Evolutionary conservation across 345 rosid species (phyloP).

Genomic region (Diplotaxis tenuifolia): DNA sequence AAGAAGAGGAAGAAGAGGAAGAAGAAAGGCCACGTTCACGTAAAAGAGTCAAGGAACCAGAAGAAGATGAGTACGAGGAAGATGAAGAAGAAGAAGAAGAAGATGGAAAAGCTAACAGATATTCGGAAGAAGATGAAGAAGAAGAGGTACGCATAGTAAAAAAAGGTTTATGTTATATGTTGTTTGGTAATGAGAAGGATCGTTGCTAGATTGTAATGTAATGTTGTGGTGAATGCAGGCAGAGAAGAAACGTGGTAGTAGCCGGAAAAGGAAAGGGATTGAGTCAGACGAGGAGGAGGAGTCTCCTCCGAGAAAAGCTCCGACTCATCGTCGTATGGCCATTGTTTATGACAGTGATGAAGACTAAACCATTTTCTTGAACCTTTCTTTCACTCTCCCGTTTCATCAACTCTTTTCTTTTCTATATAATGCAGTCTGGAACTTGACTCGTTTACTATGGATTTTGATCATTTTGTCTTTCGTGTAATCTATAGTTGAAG

Average conservation of each 20-base stretch:
- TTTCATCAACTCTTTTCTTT: neutral
- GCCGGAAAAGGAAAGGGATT: slow-evolving; percentile 66
- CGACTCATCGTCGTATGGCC: slow-evolving; percentile 76
- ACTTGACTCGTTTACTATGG: no score
- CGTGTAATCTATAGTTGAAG: no score
- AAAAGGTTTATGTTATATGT: neutral
- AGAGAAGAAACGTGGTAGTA: slow-evolving; percentile 50
- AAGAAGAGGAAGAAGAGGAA: slow-evolving; percentile 82
- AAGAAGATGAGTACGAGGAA: slow-evolving; percentile 79
- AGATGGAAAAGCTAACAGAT: slow-evolving; percentile 49
- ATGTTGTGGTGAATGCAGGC: slow-evolving; percentile 43
- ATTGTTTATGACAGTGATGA: slow-evolving; percentile 91
- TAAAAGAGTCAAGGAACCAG: slow-evolving; percentile 70
- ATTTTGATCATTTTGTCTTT: no score
- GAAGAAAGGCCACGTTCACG: slow-evolving; percentile 53
- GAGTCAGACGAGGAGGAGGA: slow-evolving; percentile 96
- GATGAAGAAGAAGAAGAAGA: slow-evolving; percentile 71
- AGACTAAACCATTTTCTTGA: slow-evolving; percentile 37
- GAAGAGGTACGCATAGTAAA: slow-evolving; percentile 52
- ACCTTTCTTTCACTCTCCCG: neutral
- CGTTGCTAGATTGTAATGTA: neutral
- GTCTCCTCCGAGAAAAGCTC: slow-evolving; percentile 72
- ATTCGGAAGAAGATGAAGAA: slow-evolving; percentile 74
- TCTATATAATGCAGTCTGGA: neutral
- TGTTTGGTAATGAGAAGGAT: neutral